Percentiles rank a stretch among this genome's conserved stretches.
These are phyloP conservation scores for Chenopodium berlandieri DNA, from an alignment of 148 eudicot genomes.

Conservation along the genomic window DNA sequence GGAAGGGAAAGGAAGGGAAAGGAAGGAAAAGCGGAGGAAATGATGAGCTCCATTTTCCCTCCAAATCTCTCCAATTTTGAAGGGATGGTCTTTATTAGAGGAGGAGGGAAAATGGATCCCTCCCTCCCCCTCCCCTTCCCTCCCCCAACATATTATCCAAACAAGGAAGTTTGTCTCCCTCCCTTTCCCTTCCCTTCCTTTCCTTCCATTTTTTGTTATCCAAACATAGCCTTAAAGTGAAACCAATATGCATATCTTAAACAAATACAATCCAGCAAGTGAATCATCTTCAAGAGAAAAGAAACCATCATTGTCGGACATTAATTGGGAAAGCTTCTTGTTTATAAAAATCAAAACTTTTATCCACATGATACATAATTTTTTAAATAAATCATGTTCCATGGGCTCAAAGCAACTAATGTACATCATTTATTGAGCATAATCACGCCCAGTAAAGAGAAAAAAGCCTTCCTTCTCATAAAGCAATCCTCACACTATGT, in stretches of 20 bases:
- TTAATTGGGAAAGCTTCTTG: conserved; percentile 46
- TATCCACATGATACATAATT: conserved; percentile 32
- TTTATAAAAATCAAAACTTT: conserved; percentile 56
- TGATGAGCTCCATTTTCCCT: too few relatives aligned
- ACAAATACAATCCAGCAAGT: conserved; percentile 57
- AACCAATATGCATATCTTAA: conserved; percentile 33
- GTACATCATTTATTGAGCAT: neutral
- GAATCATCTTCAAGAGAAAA: conserved; percentile 40
- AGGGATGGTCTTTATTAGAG: too few relatives aligned
- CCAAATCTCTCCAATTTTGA: too few relatives aligned
- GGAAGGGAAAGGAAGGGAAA: too few relatives aligned
- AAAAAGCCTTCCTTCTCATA: neutral
- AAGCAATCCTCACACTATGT: too few relatives aligned
- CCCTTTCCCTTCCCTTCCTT: too few relatives aligned
- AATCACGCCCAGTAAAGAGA: neutral
- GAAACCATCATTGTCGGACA: conserved; percentile 29
- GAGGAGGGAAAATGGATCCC: too few relatives aligned
- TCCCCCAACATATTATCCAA: too few relatives aligned
- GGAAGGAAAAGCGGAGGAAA: too few relatives aligned
- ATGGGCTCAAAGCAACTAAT: neutral
- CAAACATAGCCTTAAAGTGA: conserved; percentile 22
- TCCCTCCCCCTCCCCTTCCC: too few relatives aligned
- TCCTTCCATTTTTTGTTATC: too few relatives aligned
- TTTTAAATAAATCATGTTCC: neutral
- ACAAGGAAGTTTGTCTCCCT: too few relatives aligned